Conservation (phyloP, 2,329 filamentous ascomycete species). For the Aspergillus tanneri region DNA sequence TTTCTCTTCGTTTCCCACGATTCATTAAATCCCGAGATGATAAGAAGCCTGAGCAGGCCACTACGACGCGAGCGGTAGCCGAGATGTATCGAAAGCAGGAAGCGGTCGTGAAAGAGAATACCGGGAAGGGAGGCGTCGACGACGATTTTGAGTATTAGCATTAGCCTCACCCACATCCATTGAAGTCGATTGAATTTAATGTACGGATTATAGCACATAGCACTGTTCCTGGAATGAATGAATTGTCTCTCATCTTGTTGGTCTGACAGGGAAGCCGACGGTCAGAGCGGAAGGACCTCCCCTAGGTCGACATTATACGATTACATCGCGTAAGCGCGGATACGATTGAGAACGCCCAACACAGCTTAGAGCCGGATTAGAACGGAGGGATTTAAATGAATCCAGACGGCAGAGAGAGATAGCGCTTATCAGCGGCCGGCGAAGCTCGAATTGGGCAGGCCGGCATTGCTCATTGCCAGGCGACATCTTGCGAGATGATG, state of each 20-base stretch:
- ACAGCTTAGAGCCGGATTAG: too few species aligned
- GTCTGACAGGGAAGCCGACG: too few species aligned
- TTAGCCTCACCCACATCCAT: too few species aligned
- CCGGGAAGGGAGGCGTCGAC: slow-evolving; percentile 84
- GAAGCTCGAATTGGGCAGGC: background rate
- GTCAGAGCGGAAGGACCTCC: background rate
- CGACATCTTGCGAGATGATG: background rate
- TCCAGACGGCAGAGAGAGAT: background rate
- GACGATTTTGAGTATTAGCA: slow-evolving; percentile 96
- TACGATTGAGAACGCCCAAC: background rate
- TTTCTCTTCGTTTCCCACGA: slow-evolving; percentile 85
- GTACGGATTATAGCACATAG: background rate
- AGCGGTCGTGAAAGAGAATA: slow-evolving; percentile 78
- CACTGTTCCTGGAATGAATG: too few species aligned
- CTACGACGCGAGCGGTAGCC: slow-evolving; percentile 77
- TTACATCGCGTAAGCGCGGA: background rate
- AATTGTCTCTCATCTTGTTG: too few species aligned
- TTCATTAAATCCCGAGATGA: slow-evolving; percentile 92
- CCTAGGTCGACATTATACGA: background rate
- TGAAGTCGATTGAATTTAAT: background rate
- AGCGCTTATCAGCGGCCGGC: slow-evolving; percentile 10
- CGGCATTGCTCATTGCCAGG: background rate
- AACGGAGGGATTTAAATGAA: background rate
- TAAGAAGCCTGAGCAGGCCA: slow-evolving; percentile 92
- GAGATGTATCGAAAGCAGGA: slow-evolving; percentile 98